Percentiles rank a stretch among this genome's conserved stretches.
Evolutionary conservation across 805 yeast species (phyloP).

Genomic region (Barnettozyma vustinii): DNA sequence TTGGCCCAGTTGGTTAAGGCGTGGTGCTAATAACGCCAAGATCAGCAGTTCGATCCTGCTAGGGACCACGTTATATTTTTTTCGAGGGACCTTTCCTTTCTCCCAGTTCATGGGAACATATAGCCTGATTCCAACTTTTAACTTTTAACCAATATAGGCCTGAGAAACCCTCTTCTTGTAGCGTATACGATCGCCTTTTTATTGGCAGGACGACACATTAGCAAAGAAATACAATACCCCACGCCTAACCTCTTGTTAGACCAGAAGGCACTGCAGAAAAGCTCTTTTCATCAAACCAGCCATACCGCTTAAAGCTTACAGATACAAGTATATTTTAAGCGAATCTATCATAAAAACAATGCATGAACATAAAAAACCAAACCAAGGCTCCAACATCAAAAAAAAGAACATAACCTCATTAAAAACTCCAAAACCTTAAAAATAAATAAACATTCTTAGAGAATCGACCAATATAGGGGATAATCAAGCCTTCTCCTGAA

Average conservation of each 20-base stretch:
- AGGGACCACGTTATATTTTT: constrained; percentile 49
- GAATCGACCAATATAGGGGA: neutral
- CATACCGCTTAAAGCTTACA: too few relatives aligned
- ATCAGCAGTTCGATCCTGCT: constrained; percentile 88
- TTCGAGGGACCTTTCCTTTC: too few relatives aligned
- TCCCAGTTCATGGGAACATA: too few relatives aligned
- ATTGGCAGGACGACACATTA: too few relatives aligned
- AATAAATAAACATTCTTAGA: neutral
- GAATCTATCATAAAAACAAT: neutral
- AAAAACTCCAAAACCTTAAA: neutral
- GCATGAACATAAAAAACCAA: neutral
- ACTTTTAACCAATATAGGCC: too few relatives aligned
- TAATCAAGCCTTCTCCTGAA: constrained; percentile 1
- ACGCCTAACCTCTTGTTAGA: too few relatives aligned
- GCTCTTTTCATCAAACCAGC: too few relatives aligned
- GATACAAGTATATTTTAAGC: neutral
- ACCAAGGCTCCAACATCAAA: neutral
- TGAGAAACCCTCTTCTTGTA: too few relatives aligned
- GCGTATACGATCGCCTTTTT: too few relatives aligned
- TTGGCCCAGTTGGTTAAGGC: constrained; percentile 60
- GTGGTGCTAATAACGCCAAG: constrained; percentile 52
- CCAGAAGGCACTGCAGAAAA: too few relatives aligned
- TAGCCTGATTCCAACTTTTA: too few relatives aligned
- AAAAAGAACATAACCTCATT: neutral
- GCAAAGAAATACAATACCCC: too few relatives aligned